Evolutionary conservation across 768 basidiomycete species (phyloP).

Genomic region (Phlegmacium glaucopus): DNA sequence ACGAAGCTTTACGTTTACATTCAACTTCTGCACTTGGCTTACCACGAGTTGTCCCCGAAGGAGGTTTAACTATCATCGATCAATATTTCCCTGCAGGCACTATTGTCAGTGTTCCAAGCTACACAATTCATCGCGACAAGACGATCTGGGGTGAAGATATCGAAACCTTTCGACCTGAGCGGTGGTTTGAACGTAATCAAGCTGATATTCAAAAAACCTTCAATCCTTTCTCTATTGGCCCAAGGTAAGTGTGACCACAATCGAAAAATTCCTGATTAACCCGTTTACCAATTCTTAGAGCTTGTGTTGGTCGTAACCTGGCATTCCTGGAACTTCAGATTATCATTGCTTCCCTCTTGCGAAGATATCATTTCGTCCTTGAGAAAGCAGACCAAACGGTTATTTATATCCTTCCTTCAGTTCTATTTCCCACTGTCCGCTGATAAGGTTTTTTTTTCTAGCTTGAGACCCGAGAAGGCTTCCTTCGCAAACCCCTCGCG

Average conservation of each 20-base stretch:
- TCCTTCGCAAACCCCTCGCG: slow-evolving; percentile 76
- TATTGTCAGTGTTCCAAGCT: slow-evolving; percentile 77
- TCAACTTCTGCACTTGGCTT: slow-evolving; percentile 83
- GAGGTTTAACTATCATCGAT: slow-evolving; percentile 60
- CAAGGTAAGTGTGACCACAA: slow-evolving; percentile 45
- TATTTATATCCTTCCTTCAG: slow-evolving; percentile 17
- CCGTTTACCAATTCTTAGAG: slow-evolving; percentile 38
- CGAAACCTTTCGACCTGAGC: slow-evolving; percentile 73
- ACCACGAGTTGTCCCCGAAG: slow-evolving; percentile 73
- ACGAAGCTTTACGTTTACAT: slow-evolving; percentile 82
- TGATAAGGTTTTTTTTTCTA: slow-evolving; percentile 25
- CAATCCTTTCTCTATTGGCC: slow-evolving; percentile 85
- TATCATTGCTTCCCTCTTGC: slow-evolving; percentile 77
- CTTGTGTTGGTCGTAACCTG: slow-evolving; percentile 82
- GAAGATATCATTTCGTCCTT: slow-evolving; percentile 72
- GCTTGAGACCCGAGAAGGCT: slow-evolving; percentile 80
- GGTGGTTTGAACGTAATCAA: slow-evolving; percentile 77
- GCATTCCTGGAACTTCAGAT: slow-evolving; percentile 77
- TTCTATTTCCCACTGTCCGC: not conserved
- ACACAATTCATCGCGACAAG: slow-evolving; percentile 75
- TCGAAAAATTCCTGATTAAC: too few species aligned
- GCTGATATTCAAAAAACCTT: slow-evolving; percentile 65
- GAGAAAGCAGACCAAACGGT: slow-evolving; percentile 56
- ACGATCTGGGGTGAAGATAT: slow-evolving; percentile 77
- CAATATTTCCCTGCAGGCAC: slow-evolving; percentile 70